A percentile compares a stretch with the other conserved stretches of the same genome.
Conservation (phyloP, 169 alveolate species). For the Amoebophrya sp. region DNA sequence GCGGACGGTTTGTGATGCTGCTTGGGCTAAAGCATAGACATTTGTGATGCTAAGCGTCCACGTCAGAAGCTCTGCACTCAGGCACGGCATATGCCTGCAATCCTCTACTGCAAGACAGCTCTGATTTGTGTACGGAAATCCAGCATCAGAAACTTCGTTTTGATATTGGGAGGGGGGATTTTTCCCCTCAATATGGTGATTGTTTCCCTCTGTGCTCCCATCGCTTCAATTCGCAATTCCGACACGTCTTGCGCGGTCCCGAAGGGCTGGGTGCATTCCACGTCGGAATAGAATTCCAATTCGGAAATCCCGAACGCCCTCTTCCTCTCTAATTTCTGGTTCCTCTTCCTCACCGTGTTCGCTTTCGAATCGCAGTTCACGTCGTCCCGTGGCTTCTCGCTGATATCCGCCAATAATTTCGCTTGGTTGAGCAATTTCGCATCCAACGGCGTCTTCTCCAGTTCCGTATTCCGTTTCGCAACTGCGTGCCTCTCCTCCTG, state of each 20-base stretch:
- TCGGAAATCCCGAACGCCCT: background rate
- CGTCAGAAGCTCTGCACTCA: too few species aligned
- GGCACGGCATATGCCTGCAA: too few species aligned
- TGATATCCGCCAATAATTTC: background rate
- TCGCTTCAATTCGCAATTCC: background rate
- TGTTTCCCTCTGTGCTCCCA: background rate
- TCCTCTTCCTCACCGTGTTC: background rate
- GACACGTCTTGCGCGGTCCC: background rate
- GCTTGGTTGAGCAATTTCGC: background rate
- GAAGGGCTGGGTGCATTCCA: background rate
- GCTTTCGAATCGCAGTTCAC: background rate
- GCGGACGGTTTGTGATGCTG: too few species aligned
- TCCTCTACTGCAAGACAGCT: too few species aligned
- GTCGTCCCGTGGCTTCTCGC: background rate
- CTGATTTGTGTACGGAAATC: too few species aligned
- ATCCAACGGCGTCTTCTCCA: background rate
- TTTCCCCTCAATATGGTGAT: background rate
- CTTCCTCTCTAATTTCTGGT: background rate
- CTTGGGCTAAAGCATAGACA: too few species aligned
- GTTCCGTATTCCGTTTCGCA: background rate
- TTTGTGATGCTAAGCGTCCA: too few species aligned
- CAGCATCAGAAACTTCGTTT: too few species aligned
- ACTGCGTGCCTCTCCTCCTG: background rate
- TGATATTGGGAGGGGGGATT: too few species aligned
- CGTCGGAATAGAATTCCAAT: background rate